phyloP scores from a whole-genome alignment of 768 basidiomycete species.

The Amanita thiersii region DNA sequence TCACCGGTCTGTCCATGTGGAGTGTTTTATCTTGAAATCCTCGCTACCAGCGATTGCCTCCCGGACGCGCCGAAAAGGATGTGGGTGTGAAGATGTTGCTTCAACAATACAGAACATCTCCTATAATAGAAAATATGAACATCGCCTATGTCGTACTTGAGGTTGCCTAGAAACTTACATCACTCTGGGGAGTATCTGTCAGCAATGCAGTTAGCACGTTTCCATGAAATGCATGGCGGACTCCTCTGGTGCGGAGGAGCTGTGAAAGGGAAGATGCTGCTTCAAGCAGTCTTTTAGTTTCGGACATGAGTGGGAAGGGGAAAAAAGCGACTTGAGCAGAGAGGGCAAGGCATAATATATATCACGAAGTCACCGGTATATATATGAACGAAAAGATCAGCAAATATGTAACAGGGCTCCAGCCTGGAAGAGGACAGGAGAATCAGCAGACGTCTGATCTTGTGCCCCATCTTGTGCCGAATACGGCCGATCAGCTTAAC shows the following conservation, averaged over 20 bases:
- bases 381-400: conserved; percentile 29
- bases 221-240: conserved; percentile 81
- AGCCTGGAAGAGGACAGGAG: conserved; percentile 33
- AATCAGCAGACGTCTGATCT: conserved; percentile 39
- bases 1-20: conserved; percentile 85
- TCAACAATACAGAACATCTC: conserved; percentile 84
- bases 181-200: conserved; percentile 53
- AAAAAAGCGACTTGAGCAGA: conserved; percentile 19
- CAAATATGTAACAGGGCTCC: conserved; percentile 45
- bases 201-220: conserved; percentile 64
- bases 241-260: conserved; percentile 43
- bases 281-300: conserved; percentile 67
- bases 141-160: neutral
- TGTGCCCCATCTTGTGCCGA: conserved; percentile 32
- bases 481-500: conserved; percentile 39
- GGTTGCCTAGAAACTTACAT: conserved; percentile 36
- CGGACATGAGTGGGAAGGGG: conserved; percentile 43
- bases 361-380: conserved; percentile 28
- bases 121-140: conserved; percentile 33
- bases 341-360: conserved; percentile 48
- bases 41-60: conserved; percentile 62
- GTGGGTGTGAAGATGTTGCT: conserved; percentile 47
- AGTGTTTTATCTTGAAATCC: conserved; percentile 58
- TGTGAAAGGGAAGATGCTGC: conserved; percentile 70
- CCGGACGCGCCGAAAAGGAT: conserved; percentile 76